Evolutionary conservation across 768 basidiomycete species (phyloP).

Genomic region (Daedaleopsis sinensis): DNA sequence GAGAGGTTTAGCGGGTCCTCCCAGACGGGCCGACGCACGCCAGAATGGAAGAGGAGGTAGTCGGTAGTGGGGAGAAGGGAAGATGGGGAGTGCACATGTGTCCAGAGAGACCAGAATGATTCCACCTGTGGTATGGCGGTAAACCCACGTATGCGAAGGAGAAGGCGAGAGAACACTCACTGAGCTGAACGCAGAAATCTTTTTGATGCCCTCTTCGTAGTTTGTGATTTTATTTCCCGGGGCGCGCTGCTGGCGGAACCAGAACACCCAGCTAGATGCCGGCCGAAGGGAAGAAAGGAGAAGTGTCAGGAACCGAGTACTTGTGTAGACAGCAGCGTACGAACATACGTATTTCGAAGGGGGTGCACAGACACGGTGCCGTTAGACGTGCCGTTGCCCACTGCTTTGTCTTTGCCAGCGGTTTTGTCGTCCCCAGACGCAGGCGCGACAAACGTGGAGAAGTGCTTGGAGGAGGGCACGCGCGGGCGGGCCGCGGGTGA

Average conservation of each 20-base stretch:
- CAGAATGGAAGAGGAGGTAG: constrained; percentile 88
- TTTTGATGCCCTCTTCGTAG: constrained; percentile 95
- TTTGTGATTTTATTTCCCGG: constrained; percentile 88
- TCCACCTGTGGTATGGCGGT: constrained; percentile 61
- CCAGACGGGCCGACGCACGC: constrained; percentile 90
- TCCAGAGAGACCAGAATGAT: constrained; percentile 94
- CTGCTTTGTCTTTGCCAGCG: constrained; percentile 44
- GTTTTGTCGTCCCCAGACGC: constrained; percentile 44
- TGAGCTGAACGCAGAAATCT: constrained; percentile 87
- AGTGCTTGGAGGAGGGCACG: constrained; percentile 68
- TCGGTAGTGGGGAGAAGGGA: constrained; percentile 88
- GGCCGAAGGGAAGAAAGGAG: background rate
- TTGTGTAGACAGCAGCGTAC: constrained; percentile 37
- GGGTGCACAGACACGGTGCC: constrained; percentile 61
- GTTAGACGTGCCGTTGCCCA: constrained; percentile 40
- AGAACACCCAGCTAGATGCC: constrained; percentile 77
- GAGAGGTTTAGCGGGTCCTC: constrained; percentile 88
- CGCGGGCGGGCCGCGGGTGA: constrained; percentile 46
- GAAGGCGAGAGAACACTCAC: constrained; percentile 44
- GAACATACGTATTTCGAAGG: constrained; percentile 88
- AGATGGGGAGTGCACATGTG: constrained; percentile 87
- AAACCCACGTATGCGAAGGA: background rate
- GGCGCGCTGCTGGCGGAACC: constrained; percentile 88
- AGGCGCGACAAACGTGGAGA: constrained; percentile 62
- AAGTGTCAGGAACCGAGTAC: constrained; percentile 22